These are phyloP conservation scores for Goffeauzyma gilvescens DNA, from an alignment of 768 basidiomycete genomes.

Conservation along the genomic window DNA sequence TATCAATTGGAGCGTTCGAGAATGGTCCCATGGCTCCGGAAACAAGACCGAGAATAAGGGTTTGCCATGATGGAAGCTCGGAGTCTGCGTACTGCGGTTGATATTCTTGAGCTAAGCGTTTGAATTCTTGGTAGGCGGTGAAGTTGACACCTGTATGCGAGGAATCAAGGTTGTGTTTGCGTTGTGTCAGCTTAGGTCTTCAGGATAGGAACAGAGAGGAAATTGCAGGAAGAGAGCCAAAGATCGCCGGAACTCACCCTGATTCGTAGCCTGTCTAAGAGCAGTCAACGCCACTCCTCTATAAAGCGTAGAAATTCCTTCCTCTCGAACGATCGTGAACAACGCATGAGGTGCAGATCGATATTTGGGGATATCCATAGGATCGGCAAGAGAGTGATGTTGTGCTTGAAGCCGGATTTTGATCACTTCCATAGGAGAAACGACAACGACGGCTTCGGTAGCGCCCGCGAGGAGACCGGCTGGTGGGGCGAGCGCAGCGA, in stretches of 20 bases:
- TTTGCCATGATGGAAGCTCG: slow-evolving; percentile 83
- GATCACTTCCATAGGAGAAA: slow-evolving; percentile 98
- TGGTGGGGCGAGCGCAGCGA: too few species aligned
- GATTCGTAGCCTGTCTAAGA: slow-evolving; percentile 88
- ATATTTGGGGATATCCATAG: slow-evolving; percentile 24
- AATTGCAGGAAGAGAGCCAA: background rate
- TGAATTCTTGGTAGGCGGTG: slow-evolving; percentile 91
- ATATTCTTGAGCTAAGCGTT: slow-evolving; percentile 53
- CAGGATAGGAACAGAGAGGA: background rate
- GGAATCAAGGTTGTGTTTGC: too few species aligned
- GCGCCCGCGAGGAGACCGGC: slow-evolving; percentile 87
- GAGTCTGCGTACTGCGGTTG: slow-evolving; percentile 50
- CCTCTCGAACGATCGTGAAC: slow-evolving; percentile 81
- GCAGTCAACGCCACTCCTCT: slow-evolving; percentile 87
- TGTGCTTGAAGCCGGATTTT: slow-evolving; percentile 97
- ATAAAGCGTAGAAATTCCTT: slow-evolving; percentile 67
- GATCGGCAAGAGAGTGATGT: slow-evolving; percentile 89
- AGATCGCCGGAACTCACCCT: slow-evolving; percentile 41
- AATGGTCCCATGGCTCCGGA: slow-evolving; percentile 98
- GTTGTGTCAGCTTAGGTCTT: background rate
- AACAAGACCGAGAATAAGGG: slow-evolving; percentile 82
- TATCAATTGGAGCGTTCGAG: slow-evolving; percentile 65
- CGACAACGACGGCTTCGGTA: slow-evolving; percentile 85
- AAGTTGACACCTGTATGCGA: slow-evolving; percentile 65
- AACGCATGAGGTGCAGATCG: slow-evolving; percentile 85